These are phyloP conservation scores for Lepiota subincarnata DNA, from an alignment of 768 basidiomycete genomes.

Conservation along the genomic window DNA sequence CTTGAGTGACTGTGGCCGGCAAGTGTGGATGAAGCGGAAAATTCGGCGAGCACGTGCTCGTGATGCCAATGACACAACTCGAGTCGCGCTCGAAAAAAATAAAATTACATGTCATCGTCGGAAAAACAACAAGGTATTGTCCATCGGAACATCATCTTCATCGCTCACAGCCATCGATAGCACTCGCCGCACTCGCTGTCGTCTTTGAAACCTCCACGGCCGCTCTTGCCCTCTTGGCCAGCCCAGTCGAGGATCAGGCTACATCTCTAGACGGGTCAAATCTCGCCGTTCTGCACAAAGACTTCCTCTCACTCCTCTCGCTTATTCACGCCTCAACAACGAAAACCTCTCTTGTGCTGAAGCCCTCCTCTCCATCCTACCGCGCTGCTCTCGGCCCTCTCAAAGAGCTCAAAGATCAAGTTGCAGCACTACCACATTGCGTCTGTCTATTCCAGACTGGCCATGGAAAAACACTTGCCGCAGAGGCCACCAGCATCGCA, in stretches of 20 bases:
- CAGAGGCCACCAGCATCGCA: conserved; percentile 38
- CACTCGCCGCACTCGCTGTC: conserved; percentile 26
- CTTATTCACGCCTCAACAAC: conserved; percentile 55
- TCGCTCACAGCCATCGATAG: conserved; percentile 17
- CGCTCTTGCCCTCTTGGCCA: conserved; percentile 27
- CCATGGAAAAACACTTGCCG: conserved; percentile 45
- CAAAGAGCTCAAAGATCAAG: conserved; percentile 46
- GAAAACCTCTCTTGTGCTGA: conserved; percentile 60
- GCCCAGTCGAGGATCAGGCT: conserved; percentile 13
- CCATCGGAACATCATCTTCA: not conserved
- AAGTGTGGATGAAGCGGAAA: conserved; percentile 16
- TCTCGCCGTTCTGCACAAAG: conserved; percentile 43
- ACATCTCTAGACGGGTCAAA: conserved; percentile 20
- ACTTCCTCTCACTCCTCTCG: conserved; percentile 53
- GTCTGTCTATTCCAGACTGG: conserved; percentile 35
- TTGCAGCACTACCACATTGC: conserved; percentile 49
- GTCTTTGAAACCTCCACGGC: conserved; percentile 35
- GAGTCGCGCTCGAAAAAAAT: conserved; percentile 1
- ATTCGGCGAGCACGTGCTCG: conserved; percentile 12
- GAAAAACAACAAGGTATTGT: conserved; percentile 37
- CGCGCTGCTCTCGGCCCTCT: conserved; percentile 47
- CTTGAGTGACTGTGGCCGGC: conserved; percentile 14
- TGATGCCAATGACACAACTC: not conserved
- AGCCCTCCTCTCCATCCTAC: conserved; percentile 51
- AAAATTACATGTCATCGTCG: conserved; percentile 27